phyloP scores from a whole-genome alignment of 176 grass and related monocot species.

The Oryza brachyantha region DNA sequence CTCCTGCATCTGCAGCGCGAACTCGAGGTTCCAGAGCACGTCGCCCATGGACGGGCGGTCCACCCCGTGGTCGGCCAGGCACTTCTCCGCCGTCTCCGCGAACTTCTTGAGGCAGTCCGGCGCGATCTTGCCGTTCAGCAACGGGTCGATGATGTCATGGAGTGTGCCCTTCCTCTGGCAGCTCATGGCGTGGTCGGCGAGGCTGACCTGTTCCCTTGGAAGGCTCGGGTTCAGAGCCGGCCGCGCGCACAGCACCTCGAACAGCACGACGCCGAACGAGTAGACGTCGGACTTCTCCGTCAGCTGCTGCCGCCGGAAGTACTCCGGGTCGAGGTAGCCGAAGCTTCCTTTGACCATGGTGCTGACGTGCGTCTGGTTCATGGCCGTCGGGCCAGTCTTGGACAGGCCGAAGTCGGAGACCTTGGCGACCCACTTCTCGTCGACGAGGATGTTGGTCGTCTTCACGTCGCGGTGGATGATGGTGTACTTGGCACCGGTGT shows the following conservation, averaged over 20 bases:
- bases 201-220: slow-evolving; percentile 55
- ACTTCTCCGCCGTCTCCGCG: slow-evolving; percentile 49
- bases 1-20: slow-evolving; percentile 48
- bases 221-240: slow-evolving; percentile 51
- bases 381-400: slow-evolving; percentile 61
- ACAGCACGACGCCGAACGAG: slow-evolving; percentile 78
- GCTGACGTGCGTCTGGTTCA: slow-evolving; percentile 80
- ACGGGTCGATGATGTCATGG: slow-evolving; percentile 44
- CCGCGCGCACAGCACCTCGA: slow-evolving; percentile 73
- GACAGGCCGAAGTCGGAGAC: slow-evolving; percentile 79
- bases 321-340: slow-evolving; percentile 79
- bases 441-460: slow-evolving; percentile 76
- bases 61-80: slow-evolving; percentile 40
- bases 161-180: slow-evolving; percentile 43
- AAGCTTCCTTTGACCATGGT: slow-evolving; percentile 93
- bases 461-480: slow-evolving; percentile 92
- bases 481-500: slow-evolving; percentile 80
- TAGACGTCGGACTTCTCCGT: slow-evolving; percentile 84
- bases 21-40: slow-evolving; percentile 54
- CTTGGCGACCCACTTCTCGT: slow-evolving; percentile 79
- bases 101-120: slow-evolving; percentile 47
- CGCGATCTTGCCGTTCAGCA: slow-evolving; percentile 27
- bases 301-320: slow-evolving; percentile 72
- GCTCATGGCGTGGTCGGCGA: slow-evolving; percentile 44
- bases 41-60: slow-evolving; percentile 52